These are phyloP conservation scores for Neonectria ditissima DNA, from an alignment of 2,329 filamentous ascomycete genomes.

Conservation along the genomic window DNA sequence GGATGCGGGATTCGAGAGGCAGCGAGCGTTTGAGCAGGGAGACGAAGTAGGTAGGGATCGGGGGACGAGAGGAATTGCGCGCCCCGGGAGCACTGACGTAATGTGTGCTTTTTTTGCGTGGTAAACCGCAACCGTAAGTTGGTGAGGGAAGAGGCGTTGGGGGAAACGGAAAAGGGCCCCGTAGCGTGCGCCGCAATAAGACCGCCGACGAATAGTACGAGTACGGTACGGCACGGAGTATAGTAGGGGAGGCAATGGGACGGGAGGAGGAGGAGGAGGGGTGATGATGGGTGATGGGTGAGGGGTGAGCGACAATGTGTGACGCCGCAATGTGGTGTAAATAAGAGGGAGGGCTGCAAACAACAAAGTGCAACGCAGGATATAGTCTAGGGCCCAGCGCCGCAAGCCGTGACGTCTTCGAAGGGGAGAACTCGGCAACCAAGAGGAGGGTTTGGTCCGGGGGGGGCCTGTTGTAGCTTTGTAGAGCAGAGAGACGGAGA, in stretches of 20 bases:
- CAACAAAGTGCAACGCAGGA: slow-evolving; percentile 9
- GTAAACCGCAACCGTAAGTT: slow-evolving; percentile 21
- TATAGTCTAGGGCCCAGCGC: slow-evolving; percentile 14
- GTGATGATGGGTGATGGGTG: not conserved
- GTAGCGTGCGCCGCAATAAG: not conserved
- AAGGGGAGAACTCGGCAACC: slow-evolving; percentile 12
- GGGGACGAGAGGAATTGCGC: slow-evolving; percentile 36
- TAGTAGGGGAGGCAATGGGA: not conserved
- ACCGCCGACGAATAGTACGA: not conserved
- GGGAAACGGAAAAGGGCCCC: slow-evolving; percentile 3
- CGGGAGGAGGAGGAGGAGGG: not conserved
- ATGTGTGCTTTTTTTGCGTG: slow-evolving; percentile 34
- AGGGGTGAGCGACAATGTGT: not conserved
- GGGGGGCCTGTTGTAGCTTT: slow-evolving; percentile 26
- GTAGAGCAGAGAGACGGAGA: slow-evolving; percentile 20
- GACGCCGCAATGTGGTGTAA: not conserved
- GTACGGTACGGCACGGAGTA: not conserved
- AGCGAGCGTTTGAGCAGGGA: slow-evolving; percentile 24
- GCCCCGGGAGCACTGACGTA: slow-evolving; percentile 43
- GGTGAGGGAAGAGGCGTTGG: slow-evolving; percentile 9
- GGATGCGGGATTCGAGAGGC: slow-evolving; percentile 10
- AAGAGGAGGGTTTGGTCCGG: slow-evolving; percentile 46
- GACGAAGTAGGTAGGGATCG: slow-evolving; percentile 28
- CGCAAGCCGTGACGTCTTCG: slow-evolving; percentile 40
- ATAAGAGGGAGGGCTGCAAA: not conserved